phyloP scores from a whole-genome alignment of 192 early-diverging fungal species.

The Entomortierella lignicola region DNA sequence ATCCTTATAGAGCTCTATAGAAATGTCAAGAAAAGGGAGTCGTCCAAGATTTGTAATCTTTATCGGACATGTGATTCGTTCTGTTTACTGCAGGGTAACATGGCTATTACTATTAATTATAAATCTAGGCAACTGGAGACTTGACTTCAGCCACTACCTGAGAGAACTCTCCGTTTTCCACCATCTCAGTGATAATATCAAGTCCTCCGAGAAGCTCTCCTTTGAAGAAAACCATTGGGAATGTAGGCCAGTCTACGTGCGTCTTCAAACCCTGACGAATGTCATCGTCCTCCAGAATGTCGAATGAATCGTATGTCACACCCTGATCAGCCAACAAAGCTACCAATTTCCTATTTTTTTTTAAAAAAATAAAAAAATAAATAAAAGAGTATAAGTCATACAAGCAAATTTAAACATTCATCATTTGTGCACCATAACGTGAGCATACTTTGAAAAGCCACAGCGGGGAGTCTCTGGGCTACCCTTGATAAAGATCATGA shows the following conservation, averaged over 20 bases:
- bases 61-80: no score
- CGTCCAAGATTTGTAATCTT: no score
- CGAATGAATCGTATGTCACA: slow-evolving; percentile 87
- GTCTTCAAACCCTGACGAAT: slow-evolving; percentile 92
- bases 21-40: no score
- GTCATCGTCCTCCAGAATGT: slow-evolving; percentile 93
- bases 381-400: no score
- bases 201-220: slow-evolving; percentile 94
- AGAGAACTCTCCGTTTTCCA: slow-evolving; percentile 76
- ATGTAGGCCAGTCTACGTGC: slow-evolving; percentile 95
- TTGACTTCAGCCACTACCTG: slow-evolving; percentile 67
- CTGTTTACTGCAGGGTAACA: no score
- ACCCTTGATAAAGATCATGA: slow-evolving; percentile 99
- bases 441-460: slow-evolving; percentile 80
- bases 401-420: slow-evolving; percentile 2
- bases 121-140: slow-evolving; percentile 19
- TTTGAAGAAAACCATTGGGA: slow-evolving; percentile 92
- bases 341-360: slow-evolving; percentile 80
- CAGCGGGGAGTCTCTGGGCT: slow-evolving; percentile 92
- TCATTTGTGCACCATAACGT: background rate
- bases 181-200: slow-evolving; percentile 96
- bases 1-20: no score
- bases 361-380: background rate
- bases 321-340: slow-evolving; percentile 79
- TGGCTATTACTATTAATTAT: no score